Conservation (phyloP, 1,284 basidiomycete genomes). For the Pascua sp. region DNA sequence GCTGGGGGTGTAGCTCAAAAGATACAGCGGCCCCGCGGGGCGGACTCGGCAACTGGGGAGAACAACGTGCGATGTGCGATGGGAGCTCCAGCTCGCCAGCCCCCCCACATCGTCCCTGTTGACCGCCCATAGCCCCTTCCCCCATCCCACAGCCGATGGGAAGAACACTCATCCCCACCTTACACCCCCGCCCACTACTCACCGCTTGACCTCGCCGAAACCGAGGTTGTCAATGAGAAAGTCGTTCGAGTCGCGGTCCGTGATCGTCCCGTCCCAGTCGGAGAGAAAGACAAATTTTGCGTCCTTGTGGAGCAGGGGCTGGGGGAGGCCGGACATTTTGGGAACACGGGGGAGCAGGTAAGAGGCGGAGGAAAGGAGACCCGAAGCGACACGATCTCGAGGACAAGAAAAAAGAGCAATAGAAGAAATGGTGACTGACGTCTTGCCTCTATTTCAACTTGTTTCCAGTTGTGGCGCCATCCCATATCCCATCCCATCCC, state of each 20-base stretch:
- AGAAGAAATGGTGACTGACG: too few relatives aligned
- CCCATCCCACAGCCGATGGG: too few relatives aligned
- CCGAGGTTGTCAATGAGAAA: conserved; percentile 56
- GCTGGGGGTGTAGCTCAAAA: not conserved
- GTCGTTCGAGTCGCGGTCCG: conserved; percentile 84
- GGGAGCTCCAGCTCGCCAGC: too few relatives aligned
- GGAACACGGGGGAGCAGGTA: not conserved
- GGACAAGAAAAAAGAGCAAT: not conserved
- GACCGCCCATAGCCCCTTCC: too few relatives aligned
- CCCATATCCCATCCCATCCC: too few relatives aligned
- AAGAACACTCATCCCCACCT: not conserved
- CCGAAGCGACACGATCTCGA: not conserved
- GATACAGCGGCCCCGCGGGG: too few relatives aligned
- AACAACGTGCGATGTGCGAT: too few relatives aligned
- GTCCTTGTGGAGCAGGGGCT: conserved; percentile 71
- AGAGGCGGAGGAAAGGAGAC: not conserved
- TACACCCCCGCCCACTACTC: not conserved
- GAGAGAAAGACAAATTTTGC: conserved; percentile 81
- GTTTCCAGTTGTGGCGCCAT: too few relatives aligned
- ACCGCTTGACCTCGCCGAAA: conserved; percentile 46
- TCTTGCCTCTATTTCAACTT: too few relatives aligned
- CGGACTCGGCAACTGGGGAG: too few relatives aligned
- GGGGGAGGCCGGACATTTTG: conserved; percentile 56
- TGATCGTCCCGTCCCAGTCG: conserved; percentile 92
- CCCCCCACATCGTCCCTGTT: too few relatives aligned